Base-by-base conservation (phyloP, 2,329 filamentous ascomycete species). In the Septoria linicola region DNA sequence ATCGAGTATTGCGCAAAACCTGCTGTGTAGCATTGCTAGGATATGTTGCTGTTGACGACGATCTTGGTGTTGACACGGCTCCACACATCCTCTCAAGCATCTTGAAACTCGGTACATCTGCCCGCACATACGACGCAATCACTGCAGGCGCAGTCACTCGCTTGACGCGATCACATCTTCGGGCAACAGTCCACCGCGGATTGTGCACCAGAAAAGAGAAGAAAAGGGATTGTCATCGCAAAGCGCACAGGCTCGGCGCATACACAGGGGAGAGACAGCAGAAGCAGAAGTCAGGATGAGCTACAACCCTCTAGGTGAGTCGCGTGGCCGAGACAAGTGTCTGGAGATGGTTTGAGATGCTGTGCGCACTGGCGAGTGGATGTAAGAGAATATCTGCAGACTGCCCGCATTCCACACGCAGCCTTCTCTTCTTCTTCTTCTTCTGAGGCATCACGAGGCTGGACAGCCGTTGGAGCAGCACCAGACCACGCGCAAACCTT, bases 251-350 rank as follows among this genome's bases (percentile, higher is more conserved):
- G 30, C 31, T 40, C 43, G 39, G 44, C 44, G 45, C 35, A 44
- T 37, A 37, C 17, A 40, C 30, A 17, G 43, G 30, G 13, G 19
- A 23, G 19, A 14, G 35, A 43, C 17, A 41, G 41, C 20, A 19
- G 37, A 8, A 6, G 32, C 20, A 23, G 36, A 37, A 40, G 41
- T 43, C 49, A 55, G 34, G 41, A 61, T 61, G 57, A 58, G 55
- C 49, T 61, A 59, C 55, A 61, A 61, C 31, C 59, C 59, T 41
- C 53, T 59, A 51, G 58, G 58, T 60, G 45, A 35, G 58, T 60
- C 39, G 30, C 40, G 11, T 49, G 20, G 31, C 21, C 34, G 20
- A n/a, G n/a, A n/a, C 34, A 16, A 20, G 34, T 23, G 48, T 54
- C 47, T 56, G 51, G 46, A 32, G 41, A 27, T 16, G 23, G 55